Percentiles rank a stretch among this genome's conserved stretches.
These are phyloP conservation scores for Neurospora sp. DNA, from an alignment of 495 filamentous ascomycete genomes.

Conservation along the genomic window DNA sequence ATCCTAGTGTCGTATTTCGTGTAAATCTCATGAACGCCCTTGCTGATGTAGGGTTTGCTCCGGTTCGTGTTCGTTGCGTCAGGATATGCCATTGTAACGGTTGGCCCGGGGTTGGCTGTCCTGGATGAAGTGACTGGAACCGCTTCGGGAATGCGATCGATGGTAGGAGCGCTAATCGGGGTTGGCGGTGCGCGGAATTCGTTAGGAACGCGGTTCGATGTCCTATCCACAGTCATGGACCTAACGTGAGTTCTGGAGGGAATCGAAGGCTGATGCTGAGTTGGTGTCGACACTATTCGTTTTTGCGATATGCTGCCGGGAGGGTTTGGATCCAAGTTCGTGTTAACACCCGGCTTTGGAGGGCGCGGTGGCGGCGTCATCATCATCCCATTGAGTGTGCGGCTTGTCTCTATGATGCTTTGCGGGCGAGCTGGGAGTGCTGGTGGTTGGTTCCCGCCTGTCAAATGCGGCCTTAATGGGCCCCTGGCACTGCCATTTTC, in stretches of 20 bases:
- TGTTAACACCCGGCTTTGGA: conserved; percentile 30
- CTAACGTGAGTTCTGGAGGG: conserved; percentile 34
- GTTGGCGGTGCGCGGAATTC: conserved; percentile 26
- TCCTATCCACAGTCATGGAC: conserved; percentile 40
- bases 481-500: conserved; percentile 23
- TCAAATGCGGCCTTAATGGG: conserved; percentile 20
- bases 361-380: conserved; percentile 38
- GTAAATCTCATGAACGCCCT: conserved; percentile 62
- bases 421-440: conserved; percentile 48
- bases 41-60: conserved; percentile 62
- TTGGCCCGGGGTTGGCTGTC: conserved; percentile 13
- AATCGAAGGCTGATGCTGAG: conserved; percentile 32
- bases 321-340: conserved; percentile 20
- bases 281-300: conserved; percentile 39
- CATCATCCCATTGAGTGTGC: conserved; percentile 11
- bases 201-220: conserved; percentile 22
- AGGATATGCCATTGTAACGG: conserved; percentile 46
- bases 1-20: conserved; percentile 78
- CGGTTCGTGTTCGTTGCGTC: conserved; percentile 80
- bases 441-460: conserved; percentile 42
- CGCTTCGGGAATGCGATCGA: conserved; percentile 14
- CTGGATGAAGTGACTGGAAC: neutral
- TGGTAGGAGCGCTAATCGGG: conserved; percentile 10
- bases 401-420: conserved; percentile 22
- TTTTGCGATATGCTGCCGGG: conserved; percentile 30